Evolutionary conservation across 108 stramenopile species (phyloP).

Genomic region (Cyclotella cryptica): DNA sequence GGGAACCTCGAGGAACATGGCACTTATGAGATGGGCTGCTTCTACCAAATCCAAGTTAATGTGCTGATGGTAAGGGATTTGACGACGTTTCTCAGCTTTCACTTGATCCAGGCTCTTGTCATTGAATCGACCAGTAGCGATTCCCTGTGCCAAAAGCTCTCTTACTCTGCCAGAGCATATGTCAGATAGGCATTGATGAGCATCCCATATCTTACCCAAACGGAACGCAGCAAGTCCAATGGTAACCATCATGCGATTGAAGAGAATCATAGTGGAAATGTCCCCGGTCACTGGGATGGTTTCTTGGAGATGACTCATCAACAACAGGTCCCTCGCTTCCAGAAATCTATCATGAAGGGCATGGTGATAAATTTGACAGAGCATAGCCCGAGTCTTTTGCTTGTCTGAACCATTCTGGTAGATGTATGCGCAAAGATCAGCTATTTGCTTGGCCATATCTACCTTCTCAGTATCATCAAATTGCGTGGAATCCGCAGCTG

Average conservation of each 20-base stretch:
- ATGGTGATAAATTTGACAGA: conserved; percentile 97
- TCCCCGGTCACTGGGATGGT: conserved; percentile 75
- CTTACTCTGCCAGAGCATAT: conserved; percentile 91
- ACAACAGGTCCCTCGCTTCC: conserved; percentile 95
- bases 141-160: conserved; percentile 97
- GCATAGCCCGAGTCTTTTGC: conserved; percentile 91
- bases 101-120: conserved; percentile 96
- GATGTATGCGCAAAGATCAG: conserved; percentile 86
- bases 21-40: conserved; percentile 94
- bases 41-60: conserved; percentile 97
- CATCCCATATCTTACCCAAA: conserved; percentile 90
- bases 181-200: conserved; percentile 95
- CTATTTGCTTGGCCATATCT: conserved; percentile 56
- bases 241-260: conserved; percentile 97
- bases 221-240: conserved; percentile 98
- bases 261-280: conserved; percentile 94
- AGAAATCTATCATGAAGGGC: conserved; percentile 97
- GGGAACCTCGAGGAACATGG: conserved; percentile 99
- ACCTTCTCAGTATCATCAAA: conserved; percentile 29
- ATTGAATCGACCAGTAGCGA: conserved; percentile 74
- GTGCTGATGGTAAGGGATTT: conserved; percentile 96
- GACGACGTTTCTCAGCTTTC: conserved; percentile 97
- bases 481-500: conserved; percentile 26
- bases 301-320: conserved; percentile 98
- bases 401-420: conserved; percentile 93